A percentile compares a stretch with the other conserved stretches of the same genome.
Evolutionary conservation across 306 rosid genomes (phyloP).

Genomic region (Sphenostylis stenocarpa): DNA sequence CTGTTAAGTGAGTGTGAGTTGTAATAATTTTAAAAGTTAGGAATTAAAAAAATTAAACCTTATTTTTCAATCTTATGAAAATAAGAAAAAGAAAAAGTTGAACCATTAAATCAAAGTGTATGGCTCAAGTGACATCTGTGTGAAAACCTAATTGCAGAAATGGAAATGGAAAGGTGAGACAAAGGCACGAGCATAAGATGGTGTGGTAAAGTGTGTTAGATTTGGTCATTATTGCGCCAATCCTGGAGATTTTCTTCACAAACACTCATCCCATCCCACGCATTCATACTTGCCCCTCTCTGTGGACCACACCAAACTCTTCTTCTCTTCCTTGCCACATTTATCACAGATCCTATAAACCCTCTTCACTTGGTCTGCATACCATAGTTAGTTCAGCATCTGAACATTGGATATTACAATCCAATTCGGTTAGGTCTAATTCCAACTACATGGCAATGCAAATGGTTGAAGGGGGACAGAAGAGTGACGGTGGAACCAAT

Average conservation of each 20-base stretch:
- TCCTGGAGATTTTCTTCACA: constrained; percentile 5
- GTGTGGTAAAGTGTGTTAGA: constrained; percentile 6
- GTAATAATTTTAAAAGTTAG: no score
- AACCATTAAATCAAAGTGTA: not conserved
- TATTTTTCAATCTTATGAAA: no score
- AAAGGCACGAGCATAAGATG: constrained; percentile 11
- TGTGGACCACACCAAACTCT: not conserved
- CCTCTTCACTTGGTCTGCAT: not conserved
- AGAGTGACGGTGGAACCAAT: constrained; percentile 17
- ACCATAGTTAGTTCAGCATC: not conserved
- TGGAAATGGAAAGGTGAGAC: not conserved
- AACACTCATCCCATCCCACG: not conserved
- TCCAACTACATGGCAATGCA: not conserved
- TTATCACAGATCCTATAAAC: not conserved
- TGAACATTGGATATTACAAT: not conserved
- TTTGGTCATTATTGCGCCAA: constrained; percentile 21
- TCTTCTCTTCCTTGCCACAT: no score
- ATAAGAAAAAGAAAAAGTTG: no score
- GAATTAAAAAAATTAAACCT: no score
- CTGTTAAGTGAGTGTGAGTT: no score
- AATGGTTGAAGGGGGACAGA: not conserved
- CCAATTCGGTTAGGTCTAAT: no score
- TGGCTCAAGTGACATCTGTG: not conserved
- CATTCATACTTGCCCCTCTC: not conserved
- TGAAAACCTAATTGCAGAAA: not conserved